Base-by-base conservation (phyloP, 192 early-diverging fungal genomes). In the Geranomyces michiganensis region DNA sequence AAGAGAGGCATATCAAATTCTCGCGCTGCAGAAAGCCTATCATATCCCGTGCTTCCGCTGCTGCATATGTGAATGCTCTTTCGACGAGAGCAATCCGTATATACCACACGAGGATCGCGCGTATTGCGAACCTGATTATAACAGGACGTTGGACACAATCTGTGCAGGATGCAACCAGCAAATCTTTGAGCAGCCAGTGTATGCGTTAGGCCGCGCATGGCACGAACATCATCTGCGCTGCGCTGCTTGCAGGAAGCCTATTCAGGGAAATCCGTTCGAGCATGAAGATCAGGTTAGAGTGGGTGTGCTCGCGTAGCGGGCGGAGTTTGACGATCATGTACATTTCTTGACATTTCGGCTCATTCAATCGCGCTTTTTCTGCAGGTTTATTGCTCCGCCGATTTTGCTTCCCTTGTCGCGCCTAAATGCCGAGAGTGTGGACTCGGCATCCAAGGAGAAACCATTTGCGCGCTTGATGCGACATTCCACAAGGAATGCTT, bases 401-500 rank as follows among this genome's bases (percentile, higher is more conserved):
- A 93, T 73, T 93, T 87, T 75, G 80, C 79, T n/a, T 64, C 83
- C 22, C 61, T 90, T 8, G 87, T 88, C 62, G 78, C 89, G 65
- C 89, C 90, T 6, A 88, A 85, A 65, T 93, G 91, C 76, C 76
- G 84, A 49, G 79, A 76, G 29, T 93, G 91, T 72, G 56, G 71
- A 19, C 45, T 81, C 21, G 78, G 85, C 36, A 90, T 93, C 30
- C 83, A 90, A 67, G 89, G 85, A 53, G 88, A 92, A 65, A 89
- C 87, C 1, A 85, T 93, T 9, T 88, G 84, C 76, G 90, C 92
- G 14, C 79, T 88, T 70, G 88, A 90, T 71, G 80, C 83, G 8
- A 90, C 89, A 65, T 93, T 86, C 84, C 92, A 93, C 69, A 72
- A 80, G 12, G 83, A 87, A 3, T 93, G 92, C 62, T 91, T 93